Base-by-base conservation (phyloP, 164 flowering plant species). In the Berberis vulgaris region DNA sequence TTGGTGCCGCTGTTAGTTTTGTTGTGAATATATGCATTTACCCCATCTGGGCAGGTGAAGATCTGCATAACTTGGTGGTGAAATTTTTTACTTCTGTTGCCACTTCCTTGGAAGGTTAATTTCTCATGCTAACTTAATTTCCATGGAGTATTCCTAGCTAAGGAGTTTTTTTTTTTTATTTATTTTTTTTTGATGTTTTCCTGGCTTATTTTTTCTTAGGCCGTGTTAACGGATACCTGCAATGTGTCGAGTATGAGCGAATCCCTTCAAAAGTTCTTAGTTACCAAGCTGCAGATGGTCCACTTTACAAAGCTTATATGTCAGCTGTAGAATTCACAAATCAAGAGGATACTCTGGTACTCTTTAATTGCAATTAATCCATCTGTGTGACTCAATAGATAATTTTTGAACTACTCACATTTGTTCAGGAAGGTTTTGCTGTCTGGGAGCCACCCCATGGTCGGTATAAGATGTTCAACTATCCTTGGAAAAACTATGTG, bases 401-500 rank as follows among this genome's bases (percentile, higher is more conserved):
- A 26, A 26, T 26, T 26, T 26, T 26, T 0, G 26, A 26, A 26
- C 26, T 26, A 26, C 61, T 13, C 57, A 46, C 1, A 9, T 68
- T 49, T 70, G 26, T 71, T 65, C 88, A 92, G 96, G 6, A 79
- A 60, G 83, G 74, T 13, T 93, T 90, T 74, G 97, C 97, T 1
- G 56, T 76, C 44, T 93, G 96, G 95, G 98, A 93, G 71, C 98
- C 97, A 13, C 96, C 97, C 41, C 98, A 93, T 69, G 97, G 98
- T 26, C 95, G 74, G 64, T 93, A 86, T 65, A 84, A 68, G 72
- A 72, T 59, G 66, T 73, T 82, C 40, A 73, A 68, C 3, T 87
- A 93, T 81, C 98, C 97, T 7, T 93, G 98, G 97, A 79, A 66
- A 67, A 76, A 67, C 72, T 93, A 86, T 63, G 83, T 85, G 43